Conservation (phyloP, 169 alveolate species). For the Ophryocystis elektroscirrha region DNA sequence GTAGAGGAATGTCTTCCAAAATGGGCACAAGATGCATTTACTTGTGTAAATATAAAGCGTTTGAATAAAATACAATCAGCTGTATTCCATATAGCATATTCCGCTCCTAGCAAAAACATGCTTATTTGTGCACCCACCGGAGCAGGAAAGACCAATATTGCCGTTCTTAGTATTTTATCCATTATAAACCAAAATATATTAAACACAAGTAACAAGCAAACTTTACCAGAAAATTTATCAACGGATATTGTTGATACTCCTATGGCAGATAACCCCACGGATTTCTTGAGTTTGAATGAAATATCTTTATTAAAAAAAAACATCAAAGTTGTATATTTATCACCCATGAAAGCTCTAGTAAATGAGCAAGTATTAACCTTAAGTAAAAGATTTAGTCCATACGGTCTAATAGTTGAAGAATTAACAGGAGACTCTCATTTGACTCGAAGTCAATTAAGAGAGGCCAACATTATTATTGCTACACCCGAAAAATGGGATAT, state of each 20-base stretch:
- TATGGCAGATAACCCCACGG: background rate
- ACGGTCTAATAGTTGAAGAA: constrained; percentile 12
- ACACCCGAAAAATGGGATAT: constrained; percentile 99
- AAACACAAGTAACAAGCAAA: constrained; percentile 21
- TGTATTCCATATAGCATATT: constrained; percentile 73
- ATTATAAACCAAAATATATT: constrained; percentile 41
- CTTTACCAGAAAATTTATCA: constrained; percentile 19
- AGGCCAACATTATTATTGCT: constrained; percentile 89
- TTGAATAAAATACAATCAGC: constrained; percentile 78
- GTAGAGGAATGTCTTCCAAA: constrained; percentile 55
- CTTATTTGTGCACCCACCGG: constrained; percentile 99
- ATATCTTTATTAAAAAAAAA: constrained; percentile 38
- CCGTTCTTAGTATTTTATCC: constrained; percentile 82
- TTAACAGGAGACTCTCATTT: constrained; percentile 17
- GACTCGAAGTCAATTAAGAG: constrained; percentile 78
- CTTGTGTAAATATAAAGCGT: constrained; percentile 32
- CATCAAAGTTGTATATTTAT: constrained; percentile 89
- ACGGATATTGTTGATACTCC: constrained; percentile 11
- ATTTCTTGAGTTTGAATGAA: constrained; percentile 20
- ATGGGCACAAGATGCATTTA: constrained; percentile 75
- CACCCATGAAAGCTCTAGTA: constrained; percentile 99
- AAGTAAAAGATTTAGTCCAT: constrained; percentile 18
- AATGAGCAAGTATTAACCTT: constrained; percentile 52
- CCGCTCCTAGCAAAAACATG: constrained; percentile 71
- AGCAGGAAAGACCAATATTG: constrained; percentile 99